Conservation (phyloP, 2,329 filamentous ascomycete species). For the Colletotrichum karsti region DNA sequence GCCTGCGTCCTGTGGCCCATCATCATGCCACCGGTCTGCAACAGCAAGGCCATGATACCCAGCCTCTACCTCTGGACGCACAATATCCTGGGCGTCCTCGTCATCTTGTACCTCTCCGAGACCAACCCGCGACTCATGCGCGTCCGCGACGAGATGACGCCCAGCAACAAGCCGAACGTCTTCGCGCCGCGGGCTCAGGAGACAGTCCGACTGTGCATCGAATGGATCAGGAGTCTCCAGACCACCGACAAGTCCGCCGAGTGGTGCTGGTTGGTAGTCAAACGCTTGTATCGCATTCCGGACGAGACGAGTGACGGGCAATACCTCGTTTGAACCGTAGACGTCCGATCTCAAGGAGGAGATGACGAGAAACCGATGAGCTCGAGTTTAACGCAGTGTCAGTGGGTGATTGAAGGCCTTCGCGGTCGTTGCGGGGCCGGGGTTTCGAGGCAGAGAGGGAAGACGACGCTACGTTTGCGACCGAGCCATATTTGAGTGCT, state of each 20-base stretch:
- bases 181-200: constrained; percentile 49
- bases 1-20: constrained; percentile 69
- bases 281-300: constrained; percentile 48
- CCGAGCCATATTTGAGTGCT: too few relatives aligned
- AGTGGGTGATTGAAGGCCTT: too few relatives aligned
- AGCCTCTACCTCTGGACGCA: constrained; percentile 70
- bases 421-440: too few relatives aligned
- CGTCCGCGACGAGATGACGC: constrained; percentile 50
- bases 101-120: constrained; percentile 63
- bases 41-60: constrained; percentile 66
- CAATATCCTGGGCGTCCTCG: constrained; percentile 65
- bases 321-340: too few relatives aligned
- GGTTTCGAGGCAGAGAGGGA: too few relatives aligned
- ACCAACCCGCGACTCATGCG: constrained; percentile 58
- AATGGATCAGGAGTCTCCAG: constrained; percentile 68
- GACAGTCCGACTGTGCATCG: constrained; percentile 61
- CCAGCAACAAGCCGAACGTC: constrained; percentile 48
- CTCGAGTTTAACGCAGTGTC: too few relatives aligned
- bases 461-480: too few relatives aligned
- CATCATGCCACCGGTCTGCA: constrained; percentile 62
- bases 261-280: constrained; percentile 64
- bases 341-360: too few relatives aligned
- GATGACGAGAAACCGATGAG: too few relatives aligned
- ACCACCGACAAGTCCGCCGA: constrained; percentile 60
- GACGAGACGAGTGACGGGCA: too few relatives aligned